phyloP scores from a whole-genome alignment of 1,284 basidiomycete species.

The Apiotrichum veenhuisii region DNA sequence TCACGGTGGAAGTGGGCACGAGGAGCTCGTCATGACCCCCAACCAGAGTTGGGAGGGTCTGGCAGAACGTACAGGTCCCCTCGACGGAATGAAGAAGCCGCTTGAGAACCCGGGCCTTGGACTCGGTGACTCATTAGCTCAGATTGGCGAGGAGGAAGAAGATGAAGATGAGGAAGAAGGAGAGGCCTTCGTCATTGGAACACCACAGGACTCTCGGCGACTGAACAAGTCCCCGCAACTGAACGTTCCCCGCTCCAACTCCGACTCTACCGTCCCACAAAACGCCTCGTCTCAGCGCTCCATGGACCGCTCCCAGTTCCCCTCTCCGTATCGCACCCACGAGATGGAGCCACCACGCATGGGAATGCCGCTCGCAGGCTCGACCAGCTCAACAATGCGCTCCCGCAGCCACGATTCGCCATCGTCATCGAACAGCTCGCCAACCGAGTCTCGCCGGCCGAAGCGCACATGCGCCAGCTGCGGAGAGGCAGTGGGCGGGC shows the following conservation, averaged over 20 bases:
- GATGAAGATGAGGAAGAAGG: conserved; percentile 30
- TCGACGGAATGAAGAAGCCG: conserved; percentile 3
- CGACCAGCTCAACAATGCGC: background rate
- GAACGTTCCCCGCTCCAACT: conserved; percentile 10
- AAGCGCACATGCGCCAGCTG: conserved; percentile 61
- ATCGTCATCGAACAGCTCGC: background rate
- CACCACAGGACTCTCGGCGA: background rate
- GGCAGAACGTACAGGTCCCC: conserved; percentile 18
- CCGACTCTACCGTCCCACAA: conserved; percentile 13
- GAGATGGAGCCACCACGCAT: conserved; percentile 10
- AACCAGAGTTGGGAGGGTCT: conserved; percentile 45
- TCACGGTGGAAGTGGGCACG: conserved; percentile 23
- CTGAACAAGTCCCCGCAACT: background rate
- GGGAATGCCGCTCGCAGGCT: background rate
- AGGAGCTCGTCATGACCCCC: conserved; percentile 47
- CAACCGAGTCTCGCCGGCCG: background rate
- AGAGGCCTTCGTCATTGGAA: conserved; percentile 10
- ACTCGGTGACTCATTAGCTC: conserved; percentile 21
- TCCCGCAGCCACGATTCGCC: background rate
- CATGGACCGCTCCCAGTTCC: background rate
- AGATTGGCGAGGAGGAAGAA: conserved; percentile 41
- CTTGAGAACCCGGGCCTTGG: conserved; percentile 4
- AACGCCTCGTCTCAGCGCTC: background rate
- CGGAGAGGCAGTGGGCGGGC: conserved; percentile 62
- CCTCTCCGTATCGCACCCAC: background rate